Evolutionary conservation across 2,329 filamentous ascomycete species (phyloP).

Genomic region (Waltergamsia citrina): DNA sequence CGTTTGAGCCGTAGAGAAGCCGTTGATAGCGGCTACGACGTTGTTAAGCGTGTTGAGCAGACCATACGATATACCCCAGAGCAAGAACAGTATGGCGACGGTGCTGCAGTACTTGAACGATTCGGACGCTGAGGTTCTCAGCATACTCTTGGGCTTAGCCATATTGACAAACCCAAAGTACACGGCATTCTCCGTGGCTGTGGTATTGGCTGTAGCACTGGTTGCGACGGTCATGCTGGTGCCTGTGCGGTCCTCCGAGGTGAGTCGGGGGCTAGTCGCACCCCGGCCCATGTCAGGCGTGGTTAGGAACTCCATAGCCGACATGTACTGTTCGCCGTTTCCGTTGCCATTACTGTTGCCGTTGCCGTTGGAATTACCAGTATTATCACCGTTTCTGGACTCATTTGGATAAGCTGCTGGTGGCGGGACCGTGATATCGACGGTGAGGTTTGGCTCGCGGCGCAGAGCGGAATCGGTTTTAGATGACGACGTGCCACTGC

Average conservation of each 20-base stretch:
- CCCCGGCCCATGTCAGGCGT: slow-evolving; percentile 21
- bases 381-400: no score
- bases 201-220: background rate
- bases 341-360: background rate
- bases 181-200: slow-evolving; percentile 29
- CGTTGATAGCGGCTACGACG: slow-evolving; percentile 52
- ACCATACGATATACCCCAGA: slow-evolving; percentile 89
- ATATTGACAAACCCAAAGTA: slow-evolving; percentile 77
- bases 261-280: background rate
- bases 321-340: slow-evolving; percentile 18
- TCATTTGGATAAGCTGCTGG: background rate
- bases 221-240: slow-evolving; percentile 14
- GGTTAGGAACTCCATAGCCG: slow-evolving; percentile 36
- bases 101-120: slow-evolving; percentile 63
- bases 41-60: slow-evolving; percentile 74
- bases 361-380: background rate
- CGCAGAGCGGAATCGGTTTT: no score
- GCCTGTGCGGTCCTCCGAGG: background rate
- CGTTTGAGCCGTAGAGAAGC: slow-evolving; percentile 52
- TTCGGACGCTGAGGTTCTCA: slow-evolving; percentile 51
- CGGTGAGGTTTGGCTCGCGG: slow-evolving; percentile 16
- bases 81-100: slow-evolving; percentile 73
- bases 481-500: slow-evolving; percentile 19
- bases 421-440: slow-evolving; percentile 5
- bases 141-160: slow-evolving; percentile 58